Conservation (phyloP, 306 rosid species). For the Cyclanthera cordifolia region DNA sequence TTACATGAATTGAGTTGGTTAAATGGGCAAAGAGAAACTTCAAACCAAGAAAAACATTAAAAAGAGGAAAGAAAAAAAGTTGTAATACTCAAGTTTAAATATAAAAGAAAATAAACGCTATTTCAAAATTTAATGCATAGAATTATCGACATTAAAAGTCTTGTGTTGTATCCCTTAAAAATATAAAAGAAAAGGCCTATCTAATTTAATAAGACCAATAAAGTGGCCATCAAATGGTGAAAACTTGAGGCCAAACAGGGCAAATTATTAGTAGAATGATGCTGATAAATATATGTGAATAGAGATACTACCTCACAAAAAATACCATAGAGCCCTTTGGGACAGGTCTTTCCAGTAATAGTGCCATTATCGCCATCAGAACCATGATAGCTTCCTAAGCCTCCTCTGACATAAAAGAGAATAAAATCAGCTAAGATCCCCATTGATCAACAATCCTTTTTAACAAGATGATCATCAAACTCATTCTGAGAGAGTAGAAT, state of each 20-base stretch:
- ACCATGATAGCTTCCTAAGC: slow-evolving; percentile 73
- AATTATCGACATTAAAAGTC: not conserved
- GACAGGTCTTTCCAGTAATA: slow-evolving; percentile 68
- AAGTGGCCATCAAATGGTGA: not conserved
- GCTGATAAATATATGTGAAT: not conserved
- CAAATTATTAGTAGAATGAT: not conserved
- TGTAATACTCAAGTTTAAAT: not conserved
- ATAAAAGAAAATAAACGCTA: not conserved
- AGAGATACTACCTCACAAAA: slow-evolving; percentile 65
- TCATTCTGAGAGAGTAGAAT: too few species aligned
- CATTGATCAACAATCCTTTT: not conserved
- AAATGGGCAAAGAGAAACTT: not conserved
- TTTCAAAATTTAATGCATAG: not conserved
- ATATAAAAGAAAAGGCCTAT: not conserved
- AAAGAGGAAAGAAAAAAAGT: not conserved
- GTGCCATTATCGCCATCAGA: slow-evolving; percentile 75
- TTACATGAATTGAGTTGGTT: not conserved
- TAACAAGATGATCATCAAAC: not conserved
- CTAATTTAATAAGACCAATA: not conserved
- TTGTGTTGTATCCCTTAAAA: not conserved
- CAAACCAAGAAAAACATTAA: not conserved
- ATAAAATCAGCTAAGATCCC: not conserved
- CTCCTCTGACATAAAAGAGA: slow-evolving; percentile 51
- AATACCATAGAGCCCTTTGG: slow-evolving; percentile 76
- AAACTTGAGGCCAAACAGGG: not conserved